phyloP scores from a whole-genome alignment of 2,329 filamentous ascomycete species.

The Aureobasidium sp. region DNA sequence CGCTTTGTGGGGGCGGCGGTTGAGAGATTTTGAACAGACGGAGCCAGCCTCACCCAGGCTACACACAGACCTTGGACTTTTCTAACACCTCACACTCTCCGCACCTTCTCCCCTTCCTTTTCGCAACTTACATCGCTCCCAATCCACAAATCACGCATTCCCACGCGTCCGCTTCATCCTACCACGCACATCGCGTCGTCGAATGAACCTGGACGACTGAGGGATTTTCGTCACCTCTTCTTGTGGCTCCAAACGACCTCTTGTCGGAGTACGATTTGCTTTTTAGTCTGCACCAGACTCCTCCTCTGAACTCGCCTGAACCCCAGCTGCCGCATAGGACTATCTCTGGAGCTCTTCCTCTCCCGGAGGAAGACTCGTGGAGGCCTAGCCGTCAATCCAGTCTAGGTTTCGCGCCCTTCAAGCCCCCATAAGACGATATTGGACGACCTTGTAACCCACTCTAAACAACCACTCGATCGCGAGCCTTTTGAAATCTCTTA shows the following conservation, averaged over 20 bases:
- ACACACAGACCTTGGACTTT: neutral
- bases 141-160: neutral
- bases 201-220: neutral
- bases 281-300: constrained; percentile 34
- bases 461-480: constrained; percentile 6
- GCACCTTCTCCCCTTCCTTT: neutral
- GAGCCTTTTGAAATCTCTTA: constrained; percentile 17
- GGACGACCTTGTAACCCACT: constrained; percentile 17
- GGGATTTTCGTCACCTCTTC: constrained; percentile 18
- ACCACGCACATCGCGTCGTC: constrained; percentile 1
- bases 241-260: constrained; percentile 29
- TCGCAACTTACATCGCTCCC: neutral
- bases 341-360: constrained; percentile 98
- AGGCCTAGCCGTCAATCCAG: constrained; percentile 83
- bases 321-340: constrained; percentile 99
- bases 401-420: constrained; percentile 85
- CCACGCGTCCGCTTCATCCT: neutral
- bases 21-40: neutral
- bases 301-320: constrained; percentile 49
- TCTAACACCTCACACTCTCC: neutral
- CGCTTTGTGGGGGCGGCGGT: neutral
- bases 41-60: neutral
- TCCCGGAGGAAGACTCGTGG: constrained; percentile 98
- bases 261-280: constrained; percentile 37
- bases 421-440: constrained; percentile 78